Evolutionary conservation across 176 grass and related monocot genomes (phyloP).

Genomic region (Musa schizocarpa): DNA sequence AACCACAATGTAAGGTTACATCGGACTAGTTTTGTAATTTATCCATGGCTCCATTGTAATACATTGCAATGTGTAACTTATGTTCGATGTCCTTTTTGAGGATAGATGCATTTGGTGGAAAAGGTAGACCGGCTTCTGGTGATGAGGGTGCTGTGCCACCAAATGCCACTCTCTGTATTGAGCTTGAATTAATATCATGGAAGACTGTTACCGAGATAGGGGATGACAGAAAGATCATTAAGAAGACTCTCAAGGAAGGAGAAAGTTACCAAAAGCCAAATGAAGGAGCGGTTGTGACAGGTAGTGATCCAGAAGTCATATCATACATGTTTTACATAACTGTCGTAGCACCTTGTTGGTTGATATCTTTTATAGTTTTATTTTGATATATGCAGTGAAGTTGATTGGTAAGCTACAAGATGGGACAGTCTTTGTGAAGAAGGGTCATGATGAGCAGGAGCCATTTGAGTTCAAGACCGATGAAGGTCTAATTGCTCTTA

Average conservation of each 20-base stretch:
- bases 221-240: constrained; percentile 90
- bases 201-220: constrained; percentile 89
- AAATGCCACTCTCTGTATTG: constrained; percentile 45
- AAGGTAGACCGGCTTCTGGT: constrained; percentile 46
- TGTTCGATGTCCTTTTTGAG: neutral
- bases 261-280: constrained; percentile 72
- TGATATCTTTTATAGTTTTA: neutral
- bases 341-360: neutral
- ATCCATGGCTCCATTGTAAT: neutral
- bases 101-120: constrained; percentile 74
- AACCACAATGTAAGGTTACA: constrained; percentile 64
- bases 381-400: constrained; percentile 50
- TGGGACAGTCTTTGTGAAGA: constrained; percentile 63
- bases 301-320: constrained; percentile 8
- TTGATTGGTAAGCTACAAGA: constrained; percentile 66
- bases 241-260: constrained; percentile 78
- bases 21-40: too few relatives aligned
- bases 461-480: constrained; percentile 78
- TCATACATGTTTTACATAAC: neutral
- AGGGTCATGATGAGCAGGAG: constrained; percentile 61
- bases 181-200: constrained; percentile 80
- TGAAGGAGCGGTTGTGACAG: constrained; percentile 66
- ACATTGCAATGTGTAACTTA: neutral
- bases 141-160: constrained; percentile 51
- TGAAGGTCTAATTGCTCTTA: constrained; percentile 37